Percentiles rank a stretch among this genome's conserved stretches.
Conservation (phyloP, 176 grass and related monocot genomes). For the Dendrocalamus sinicus region DNA sequence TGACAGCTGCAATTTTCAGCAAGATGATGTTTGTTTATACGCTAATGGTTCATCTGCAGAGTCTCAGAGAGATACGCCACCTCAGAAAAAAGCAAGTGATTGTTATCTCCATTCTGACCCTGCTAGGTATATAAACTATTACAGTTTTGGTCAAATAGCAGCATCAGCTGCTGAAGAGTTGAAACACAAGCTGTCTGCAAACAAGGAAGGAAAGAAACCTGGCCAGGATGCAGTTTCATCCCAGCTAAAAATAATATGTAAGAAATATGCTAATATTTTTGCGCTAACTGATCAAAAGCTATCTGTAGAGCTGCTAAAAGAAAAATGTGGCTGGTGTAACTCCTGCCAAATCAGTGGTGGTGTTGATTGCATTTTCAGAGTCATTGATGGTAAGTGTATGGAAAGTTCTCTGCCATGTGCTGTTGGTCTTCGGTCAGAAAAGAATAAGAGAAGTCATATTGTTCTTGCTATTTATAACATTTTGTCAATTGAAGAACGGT, state of each 20-base stretch:
- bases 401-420: conserved; percentile 40
- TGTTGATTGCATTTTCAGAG: conserved; percentile 77
- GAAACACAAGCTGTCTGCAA: conserved; percentile 65
- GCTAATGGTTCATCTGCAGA: conserved; percentile 38
- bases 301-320: conserved; percentile 71
- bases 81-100: conserved; percentile 49
- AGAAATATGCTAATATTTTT: conserved; percentile 71
- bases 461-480: conserved; percentile 58
- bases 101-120: conserved; percentile 51
- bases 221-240: conserved; percentile 54
- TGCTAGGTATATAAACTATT: conserved; percentile 74
- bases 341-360: conserved; percentile 72
- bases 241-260: conserved; percentile 74
- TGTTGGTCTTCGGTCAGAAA: conserved; percentile 52
- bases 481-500: conserved; percentile 78
- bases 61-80: conserved; percentile 29
- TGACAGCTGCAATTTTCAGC: conserved; percentile 36
- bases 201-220: conserved; percentile 74
- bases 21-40: conserved; percentile 53
- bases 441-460: conserved; percentile 72
- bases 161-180: conserved; percentile 78
- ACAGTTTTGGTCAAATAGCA: conserved; percentile 93
- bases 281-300: conserved; percentile 66
- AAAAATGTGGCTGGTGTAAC: conserved; percentile 98
- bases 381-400: conserved; percentile 46